Evolutionary conservation across 1,284 basidiomycete genomes (phyloP), one percentile per base, ranked within the genome.

Genomic region (Pseudomicrostroma phylloplanum): DNA sequence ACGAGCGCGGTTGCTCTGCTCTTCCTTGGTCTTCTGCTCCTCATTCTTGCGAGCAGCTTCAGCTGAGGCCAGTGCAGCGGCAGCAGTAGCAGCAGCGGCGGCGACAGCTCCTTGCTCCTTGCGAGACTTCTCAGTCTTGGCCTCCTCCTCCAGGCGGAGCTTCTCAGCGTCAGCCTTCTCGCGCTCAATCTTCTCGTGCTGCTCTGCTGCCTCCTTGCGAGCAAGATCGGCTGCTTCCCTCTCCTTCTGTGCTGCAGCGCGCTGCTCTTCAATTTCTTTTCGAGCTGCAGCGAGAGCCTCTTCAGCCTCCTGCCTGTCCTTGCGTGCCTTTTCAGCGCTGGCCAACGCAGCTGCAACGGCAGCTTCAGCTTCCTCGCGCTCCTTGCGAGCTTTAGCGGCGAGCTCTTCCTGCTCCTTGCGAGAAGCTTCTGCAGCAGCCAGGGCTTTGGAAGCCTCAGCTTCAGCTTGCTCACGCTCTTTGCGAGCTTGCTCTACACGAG

Each of bases 111-210:
- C 48, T 30, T 57, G 23, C 25, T 42, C 41, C 23, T 17, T 30
- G 19, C 42, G 40, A 17, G 25, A 23, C 43, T 51, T 58, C 57
- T 58, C 55, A 17, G 58, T 36, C 55, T 59, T 59, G 19, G 59
- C 56, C 51, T 60, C 40, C 30, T 60, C 42, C 41, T 60, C 59
- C 56, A 60, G 56, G 11, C 56, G 23, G 21, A n/a, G 7, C 56
- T 43, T 57, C 26, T 57, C 15, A n/a, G 23, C 56, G 9, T 36
- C 56, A 15, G 57, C 26, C 56, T 59, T 58, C 53, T 59, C 30
- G 48, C 21, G 21, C 21, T 21, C 30, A n/a, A 19, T 40, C 21
- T 17, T 40, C 25, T 39, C 39, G 19, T 36, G 30, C 30, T 36
- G 30, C 9, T 36, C 30, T 36, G 19, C 56, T n/a, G 19, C 36